These are phyloP conservation scores for Xylaria sp. DNA, from an alignment of 2,329 filamentous ascomycete genomes.

Conservation along the genomic window DNA sequence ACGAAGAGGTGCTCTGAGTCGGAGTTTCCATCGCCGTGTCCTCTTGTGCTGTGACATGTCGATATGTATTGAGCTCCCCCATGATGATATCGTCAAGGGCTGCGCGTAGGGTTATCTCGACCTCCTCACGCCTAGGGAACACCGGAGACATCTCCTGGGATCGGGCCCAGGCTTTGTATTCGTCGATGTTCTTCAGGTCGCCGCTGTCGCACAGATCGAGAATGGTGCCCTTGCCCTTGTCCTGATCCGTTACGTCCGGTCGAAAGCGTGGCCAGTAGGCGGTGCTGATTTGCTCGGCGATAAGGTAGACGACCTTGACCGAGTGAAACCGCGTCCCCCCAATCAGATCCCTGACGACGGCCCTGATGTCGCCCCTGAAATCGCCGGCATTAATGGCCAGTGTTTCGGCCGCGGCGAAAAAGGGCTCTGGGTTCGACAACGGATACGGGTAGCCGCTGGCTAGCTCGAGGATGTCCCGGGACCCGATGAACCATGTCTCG, in stretches of 20 bases:
- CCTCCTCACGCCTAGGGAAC: conserved; percentile 35
- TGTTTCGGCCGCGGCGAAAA: conserved; percentile 35
- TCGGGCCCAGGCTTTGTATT: conserved; percentile 37
- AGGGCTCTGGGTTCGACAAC: conserved; percentile 39
- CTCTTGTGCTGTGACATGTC: conserved; percentile 18
- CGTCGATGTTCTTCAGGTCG: conserved; percentile 34
- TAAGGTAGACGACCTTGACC: conserved; percentile 36
- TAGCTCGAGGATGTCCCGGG: conserved; percentile 37
- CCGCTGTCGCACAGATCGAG: conserved; percentile 35
- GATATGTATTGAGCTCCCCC: conserved; percentile 30
- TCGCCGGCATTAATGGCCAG: conserved; percentile 36
- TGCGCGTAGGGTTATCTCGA: conserved; percentile 32
- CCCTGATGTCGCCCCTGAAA: conserved; percentile 34
- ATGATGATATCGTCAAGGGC: conserved; percentile 33
- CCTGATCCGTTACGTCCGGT: conserved; percentile 36
- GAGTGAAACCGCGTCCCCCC: conserved; percentile 31
- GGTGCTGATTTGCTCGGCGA: conserved; percentile 38
- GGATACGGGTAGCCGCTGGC: conserved; percentile 41
- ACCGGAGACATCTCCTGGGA: conserved; percentile 39
- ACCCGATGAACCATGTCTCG: conserved; percentile 39
- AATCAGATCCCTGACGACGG: conserved; percentile 33
- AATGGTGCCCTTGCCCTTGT: conserved; percentile 39
- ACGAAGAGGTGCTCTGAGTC: not conserved
- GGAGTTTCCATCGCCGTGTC: not conserved
- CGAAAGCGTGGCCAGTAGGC: conserved; percentile 39